Evolutionary conservation across 306 rosid species (phyloP).

Genomic region (Gleditsia sinensis): DNA sequence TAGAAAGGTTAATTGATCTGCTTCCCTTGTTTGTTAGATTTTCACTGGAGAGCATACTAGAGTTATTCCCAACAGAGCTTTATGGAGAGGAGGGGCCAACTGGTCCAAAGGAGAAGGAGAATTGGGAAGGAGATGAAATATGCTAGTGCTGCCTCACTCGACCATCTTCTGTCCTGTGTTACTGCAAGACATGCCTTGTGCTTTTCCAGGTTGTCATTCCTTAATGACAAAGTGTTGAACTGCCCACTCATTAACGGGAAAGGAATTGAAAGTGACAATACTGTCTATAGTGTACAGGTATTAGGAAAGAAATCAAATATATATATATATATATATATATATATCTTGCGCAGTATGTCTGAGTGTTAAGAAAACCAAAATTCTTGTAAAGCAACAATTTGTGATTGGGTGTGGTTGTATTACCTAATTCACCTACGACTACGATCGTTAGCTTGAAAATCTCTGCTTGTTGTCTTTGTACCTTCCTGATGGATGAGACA

Average conservation of each 20-base stretch:
- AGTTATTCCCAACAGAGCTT: constrained; percentile 74
- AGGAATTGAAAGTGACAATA: not conserved
- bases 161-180: not conserved
- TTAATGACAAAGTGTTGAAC: not conserved
- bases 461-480: not conserved
- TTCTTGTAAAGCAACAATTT: not conserved
- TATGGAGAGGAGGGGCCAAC: constrained; percentile 92
- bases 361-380: not conserved
- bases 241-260: not conserved
- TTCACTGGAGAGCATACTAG: constrained; percentile 65
- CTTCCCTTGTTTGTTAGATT: constrained; percentile 70
- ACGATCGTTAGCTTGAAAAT: not conserved
- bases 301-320: too few species aligned
- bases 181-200: not conserved
- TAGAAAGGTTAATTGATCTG: constrained; percentile 62
- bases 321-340: too few species aligned
- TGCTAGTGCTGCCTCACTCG: constrained; percentile 29
- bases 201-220: not conserved
- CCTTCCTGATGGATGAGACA: too few species aligned
- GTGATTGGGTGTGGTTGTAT: not conserved
- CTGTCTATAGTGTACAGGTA: too few species aligned
- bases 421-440: not conserved
- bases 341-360: not conserved
- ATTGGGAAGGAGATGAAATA: constrained; percentile 72
- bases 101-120: constrained; percentile 81